A percentile compares a stretch with the other conserved stretches of the same genome.
Conservation (phyloP, 257 asterid species). For the Ligustrum vulgare region DNA sequence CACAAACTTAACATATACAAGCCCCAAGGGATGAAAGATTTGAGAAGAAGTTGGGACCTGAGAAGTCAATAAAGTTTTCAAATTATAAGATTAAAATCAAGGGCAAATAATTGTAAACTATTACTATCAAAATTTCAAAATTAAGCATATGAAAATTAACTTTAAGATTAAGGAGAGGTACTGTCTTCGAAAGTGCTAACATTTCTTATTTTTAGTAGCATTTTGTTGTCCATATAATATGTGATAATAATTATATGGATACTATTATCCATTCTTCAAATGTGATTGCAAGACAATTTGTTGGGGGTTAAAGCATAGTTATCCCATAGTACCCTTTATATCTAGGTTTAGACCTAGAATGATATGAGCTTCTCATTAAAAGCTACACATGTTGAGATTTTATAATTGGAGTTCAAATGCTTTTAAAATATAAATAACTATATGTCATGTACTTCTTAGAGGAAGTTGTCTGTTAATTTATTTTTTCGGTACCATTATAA, state of each 20-base stretch:
- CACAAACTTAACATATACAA: neutral
- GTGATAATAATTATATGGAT: too few relatives aligned
- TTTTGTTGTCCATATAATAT: neutral
- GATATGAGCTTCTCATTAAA: too few relatives aligned
- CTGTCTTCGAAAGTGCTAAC: neutral
- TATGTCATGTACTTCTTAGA: too few relatives aligned
- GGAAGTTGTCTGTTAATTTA: too few relatives aligned
- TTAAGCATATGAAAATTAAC: too few relatives aligned
- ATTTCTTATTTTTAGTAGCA: neutral
- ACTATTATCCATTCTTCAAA: neutral
- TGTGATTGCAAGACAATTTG: neutral
- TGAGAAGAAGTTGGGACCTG: constrained; percentile 8
- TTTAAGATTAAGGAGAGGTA: too few relatives aligned
- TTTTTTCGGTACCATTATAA: too few relatives aligned
- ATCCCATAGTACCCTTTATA: neutral
- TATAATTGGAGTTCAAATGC: too few relatives aligned
- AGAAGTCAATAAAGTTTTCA: constrained; percentile 20
- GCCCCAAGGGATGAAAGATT: constrained; percentile 7
- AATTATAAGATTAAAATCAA: constrained; percentile 18
- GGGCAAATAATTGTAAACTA: neutral
- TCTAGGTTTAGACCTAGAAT: neutral
- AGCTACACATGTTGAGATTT: too few relatives aligned
- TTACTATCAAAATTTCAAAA: too few relatives aligned
- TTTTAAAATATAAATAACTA: neutral
- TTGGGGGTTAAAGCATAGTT: neutral